Percentiles rank a stretch among this genome's conserved stretches.
Evolutionary conservation across 2,329 filamentous ascomycete genomes (phyloP).

Genomic region (Remersonia thermophila): DNA sequence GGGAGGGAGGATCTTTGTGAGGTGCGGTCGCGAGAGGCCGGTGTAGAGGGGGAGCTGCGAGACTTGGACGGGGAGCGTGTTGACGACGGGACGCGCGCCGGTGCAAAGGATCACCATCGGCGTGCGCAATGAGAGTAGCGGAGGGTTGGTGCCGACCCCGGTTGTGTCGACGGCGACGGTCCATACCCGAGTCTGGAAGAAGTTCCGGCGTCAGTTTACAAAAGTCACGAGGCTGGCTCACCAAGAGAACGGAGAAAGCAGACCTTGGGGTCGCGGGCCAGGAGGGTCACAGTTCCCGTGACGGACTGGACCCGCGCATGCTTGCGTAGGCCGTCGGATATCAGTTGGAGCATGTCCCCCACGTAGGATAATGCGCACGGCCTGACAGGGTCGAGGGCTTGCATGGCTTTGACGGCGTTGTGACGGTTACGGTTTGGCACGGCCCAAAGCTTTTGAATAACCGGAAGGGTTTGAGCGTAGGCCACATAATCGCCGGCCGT

Average conservation of each 20-base stretch:
- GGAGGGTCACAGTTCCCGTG: conserved; percentile 1
- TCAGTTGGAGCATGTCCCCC: conserved; percentile 13
- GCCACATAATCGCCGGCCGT: conserved; percentile 9
- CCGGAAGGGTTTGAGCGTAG: conserved; percentile 7
- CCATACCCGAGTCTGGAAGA: conserved; percentile 4
- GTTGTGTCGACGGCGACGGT: conserved; percentile 1
- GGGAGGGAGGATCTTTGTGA: conserved; percentile 1
- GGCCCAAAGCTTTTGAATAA: conserved; percentile 7
- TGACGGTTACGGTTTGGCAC: conserved; percentile 1
- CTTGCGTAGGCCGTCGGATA: conserved; percentile 8
- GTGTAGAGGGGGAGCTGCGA: conserved; percentile 4
- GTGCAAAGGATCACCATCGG: conserved; percentile 14
- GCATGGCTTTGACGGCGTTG: conserved; percentile 8
- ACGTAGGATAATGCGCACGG: conserved; percentile 12
- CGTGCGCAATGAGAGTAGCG: neutral
- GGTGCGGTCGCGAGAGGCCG: conserved; percentile 6
- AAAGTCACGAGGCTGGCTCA: too few relatives aligned
- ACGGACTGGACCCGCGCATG: conserved; percentile 7
- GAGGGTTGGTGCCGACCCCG: too few relatives aligned
- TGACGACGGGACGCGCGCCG: conserved; percentile 4
- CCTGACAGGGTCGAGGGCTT: conserved; percentile 3
- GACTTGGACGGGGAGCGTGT: neutral
- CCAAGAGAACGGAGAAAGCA: neutral
- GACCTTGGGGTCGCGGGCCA: conserved; percentile 2
- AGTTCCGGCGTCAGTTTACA: too few relatives aligned